Percentiles rank a stretch among this genome's conserved stretches.
Evolutionary conservation across 257 asterid genomes (phyloP).

Genomic region (Ophiorrhiza pumila): DNA sequence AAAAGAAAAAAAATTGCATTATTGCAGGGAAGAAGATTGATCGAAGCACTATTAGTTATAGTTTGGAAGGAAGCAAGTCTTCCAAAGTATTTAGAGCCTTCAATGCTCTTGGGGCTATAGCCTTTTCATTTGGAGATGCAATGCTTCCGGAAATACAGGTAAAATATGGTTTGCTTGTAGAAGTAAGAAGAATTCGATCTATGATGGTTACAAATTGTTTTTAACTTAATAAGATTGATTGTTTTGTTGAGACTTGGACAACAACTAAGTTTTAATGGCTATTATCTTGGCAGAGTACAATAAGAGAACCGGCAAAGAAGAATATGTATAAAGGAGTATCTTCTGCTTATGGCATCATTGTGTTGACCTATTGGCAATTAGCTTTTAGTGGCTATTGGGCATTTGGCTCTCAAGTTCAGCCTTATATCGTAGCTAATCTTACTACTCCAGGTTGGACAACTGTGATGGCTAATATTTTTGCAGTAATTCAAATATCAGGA

Average conservation of each 20-base stretch:
- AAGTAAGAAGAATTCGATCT: too few relatives aligned
- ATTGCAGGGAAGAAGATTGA: slow-evolving; percentile 43
- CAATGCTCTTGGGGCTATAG: slow-evolving; percentile 57
- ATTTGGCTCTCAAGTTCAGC: slow-evolving; percentile 55
- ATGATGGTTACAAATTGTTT: background rate
- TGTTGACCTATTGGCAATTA: slow-evolving; percentile 51
- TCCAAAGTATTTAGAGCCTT: slow-evolving; percentile 43
- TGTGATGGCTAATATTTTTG: slow-evolving; percentile 55
- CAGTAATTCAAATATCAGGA: slow-evolving; percentile 56
- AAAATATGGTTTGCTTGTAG: too few relatives aligned
- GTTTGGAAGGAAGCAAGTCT: slow-evolving; percentile 42
- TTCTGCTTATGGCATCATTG: slow-evolving; percentile 47
- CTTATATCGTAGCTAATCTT: slow-evolving; percentile 52
- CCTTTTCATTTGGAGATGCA: slow-evolving; percentile 69
- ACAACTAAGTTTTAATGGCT: too few relatives aligned
- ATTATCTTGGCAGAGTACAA: slow-evolving; percentile 39
- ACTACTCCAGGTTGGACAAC: slow-evolving; percentile 47
- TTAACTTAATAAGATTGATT: background rate
- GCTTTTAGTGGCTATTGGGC: slow-evolving; percentile 65
- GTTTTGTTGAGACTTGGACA: too few relatives aligned
- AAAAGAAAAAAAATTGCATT: background rate
- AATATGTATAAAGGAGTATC: slow-evolving; percentile 57
- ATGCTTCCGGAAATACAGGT: slow-evolving; percentile 72
- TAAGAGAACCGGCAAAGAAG: slow-evolving; percentile 40
- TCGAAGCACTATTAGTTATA: slow-evolving; percentile 28